These are phyloP conservation scores for Trichosporon asahii DNA, from an alignment of 1,284 basidiomycete species.

Conservation along the genomic window DNA sequence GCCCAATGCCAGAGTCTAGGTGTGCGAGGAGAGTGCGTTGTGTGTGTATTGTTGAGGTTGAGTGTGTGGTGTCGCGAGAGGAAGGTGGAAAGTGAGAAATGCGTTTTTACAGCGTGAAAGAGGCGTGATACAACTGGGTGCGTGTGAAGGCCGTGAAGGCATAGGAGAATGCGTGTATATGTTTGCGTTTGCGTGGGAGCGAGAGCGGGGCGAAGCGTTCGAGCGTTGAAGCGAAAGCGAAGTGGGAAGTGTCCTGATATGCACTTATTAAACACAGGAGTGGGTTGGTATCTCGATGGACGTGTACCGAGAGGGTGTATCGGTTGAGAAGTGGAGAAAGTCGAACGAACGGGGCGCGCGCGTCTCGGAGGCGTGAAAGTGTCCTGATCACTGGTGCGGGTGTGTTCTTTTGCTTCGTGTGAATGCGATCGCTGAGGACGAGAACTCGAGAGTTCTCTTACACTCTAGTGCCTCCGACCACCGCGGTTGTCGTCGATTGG, in stretches of 20 bases:
- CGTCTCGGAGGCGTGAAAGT: conserved; percentile 2
- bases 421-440: neutral
- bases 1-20: conserved; percentile 6
- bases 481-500: conserved; percentile 3
- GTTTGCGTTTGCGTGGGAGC: conserved; percentile 3
- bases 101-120: conserved; percentile 6
- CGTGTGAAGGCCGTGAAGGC: neutral
- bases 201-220: neutral
- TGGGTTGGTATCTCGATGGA: neutral
- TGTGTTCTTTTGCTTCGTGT: conserved; percentile 4
- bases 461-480: conserved; percentile 1
- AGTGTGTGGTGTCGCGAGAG: neutral
- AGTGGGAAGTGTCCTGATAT: neutral
- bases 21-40: neutral
- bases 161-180: conserved; percentile 3
- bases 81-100: neutral
- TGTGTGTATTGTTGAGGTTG: conserved; percentile 1
- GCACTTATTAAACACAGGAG: conserved; percentile 1
- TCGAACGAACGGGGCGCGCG: neutral
- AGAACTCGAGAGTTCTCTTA: neutral
- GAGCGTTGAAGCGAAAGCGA: neutral
- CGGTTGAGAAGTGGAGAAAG: neutral
- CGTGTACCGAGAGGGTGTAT: conserved; percentile 2
- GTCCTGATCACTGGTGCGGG: conserved; percentile 1
- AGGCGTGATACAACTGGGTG: conserved; percentile 10